A percentile compares a stretch with the other conserved stretches of the same genome.
These are phyloP conservation scores for Apiospora marii DNA, from an alignment of 2,329 filamentous ascomycete genomes.

Conservation along the genomic window DNA sequence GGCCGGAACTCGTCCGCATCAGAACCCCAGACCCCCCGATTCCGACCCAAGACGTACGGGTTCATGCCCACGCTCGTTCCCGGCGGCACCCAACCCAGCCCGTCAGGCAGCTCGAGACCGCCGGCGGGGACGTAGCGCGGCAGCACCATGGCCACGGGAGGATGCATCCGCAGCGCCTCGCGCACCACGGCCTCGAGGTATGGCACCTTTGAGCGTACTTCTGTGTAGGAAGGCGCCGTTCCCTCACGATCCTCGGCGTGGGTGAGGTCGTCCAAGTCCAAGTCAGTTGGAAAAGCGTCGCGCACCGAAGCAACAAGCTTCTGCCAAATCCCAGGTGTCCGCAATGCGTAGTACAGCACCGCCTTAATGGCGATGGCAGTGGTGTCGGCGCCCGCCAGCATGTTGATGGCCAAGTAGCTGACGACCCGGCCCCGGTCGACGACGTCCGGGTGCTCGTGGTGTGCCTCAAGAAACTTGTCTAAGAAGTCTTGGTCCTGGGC, in stretches of 20 bases:
- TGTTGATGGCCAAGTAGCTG: slow-evolving; percentile 33
- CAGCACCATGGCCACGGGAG: too few species aligned
- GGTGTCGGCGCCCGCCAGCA: slow-evolving; percentile 28
- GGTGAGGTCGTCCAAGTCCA: background rate
- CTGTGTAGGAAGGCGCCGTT: background rate
- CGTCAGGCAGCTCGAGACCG: too few species aligned
- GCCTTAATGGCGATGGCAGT: slow-evolving; percentile 37
- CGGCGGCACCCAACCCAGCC: too few species aligned
- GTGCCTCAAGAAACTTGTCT: slow-evolving; percentile 39
- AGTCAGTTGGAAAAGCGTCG: too few species aligned
- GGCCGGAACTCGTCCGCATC: slow-evolving; percentile 50
- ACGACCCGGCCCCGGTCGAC: slow-evolving; percentile 40
- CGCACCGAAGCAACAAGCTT: slow-evolving; percentile 25
- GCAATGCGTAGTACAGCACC: slow-evolving; percentile 44
- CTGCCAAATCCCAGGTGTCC: slow-evolving; percentile 35
- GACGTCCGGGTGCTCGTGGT: slow-evolving; percentile 36
- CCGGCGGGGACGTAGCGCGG: too few species aligned
- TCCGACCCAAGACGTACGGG: slow-evolving; percentile 39
- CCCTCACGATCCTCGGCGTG: too few species aligned
- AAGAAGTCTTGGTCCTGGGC: slow-evolving; percentile 34
- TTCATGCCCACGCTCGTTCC: too few species aligned
- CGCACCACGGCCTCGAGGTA: too few species aligned
- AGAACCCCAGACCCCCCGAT: slow-evolving; percentile 48
- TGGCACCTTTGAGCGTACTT: slow-evolving; percentile 21
- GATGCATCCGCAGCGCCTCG: too few species aligned